Percentiles rank a stretch among this genome's conserved stretches.
phyloP scores from a whole-genome alignment of 129 eudicot species.

The Helianthus annuus region DNA sequence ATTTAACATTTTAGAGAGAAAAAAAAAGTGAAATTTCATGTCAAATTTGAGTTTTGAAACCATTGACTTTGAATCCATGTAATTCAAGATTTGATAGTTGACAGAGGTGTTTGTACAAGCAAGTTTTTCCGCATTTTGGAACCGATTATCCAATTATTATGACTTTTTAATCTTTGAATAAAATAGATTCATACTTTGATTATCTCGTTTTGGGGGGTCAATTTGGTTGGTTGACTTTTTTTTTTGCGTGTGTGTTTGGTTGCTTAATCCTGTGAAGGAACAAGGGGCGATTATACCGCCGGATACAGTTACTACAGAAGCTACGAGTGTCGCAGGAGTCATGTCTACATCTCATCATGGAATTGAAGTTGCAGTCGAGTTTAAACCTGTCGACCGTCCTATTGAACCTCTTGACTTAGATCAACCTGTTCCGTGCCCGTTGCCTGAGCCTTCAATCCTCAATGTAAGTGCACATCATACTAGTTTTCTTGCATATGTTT shows the following conservation, averaged over 20 bases:
- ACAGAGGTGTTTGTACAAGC: not conserved
- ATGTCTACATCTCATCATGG: conserved; percentile 62
- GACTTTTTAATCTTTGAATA: not conserved
- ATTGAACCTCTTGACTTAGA: conserved; percentile 79
- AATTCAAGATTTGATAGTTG: not conserved
- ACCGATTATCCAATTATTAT: not conserved
- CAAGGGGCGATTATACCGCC: conserved; percentile 49
- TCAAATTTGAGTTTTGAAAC: conserved; percentile 6
- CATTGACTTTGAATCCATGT: not conserved
- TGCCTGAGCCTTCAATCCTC: conserved; percentile 93
- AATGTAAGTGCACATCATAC: conserved; percentile 54
- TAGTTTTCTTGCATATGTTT: not conserved
- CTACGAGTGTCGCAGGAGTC: conserved; percentile 31
- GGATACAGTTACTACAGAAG: conserved; percentile 39
- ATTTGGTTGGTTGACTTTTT: not conserved
- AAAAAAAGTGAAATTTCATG: not conserved
- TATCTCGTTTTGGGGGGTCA: not conserved
- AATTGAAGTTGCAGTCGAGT: conserved; percentile 79
- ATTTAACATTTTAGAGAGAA: not conserved
- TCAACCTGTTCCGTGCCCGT: conserved; percentile 87
- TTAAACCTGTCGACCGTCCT: conserved; percentile 87
- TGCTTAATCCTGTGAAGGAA: conserved; percentile 46
- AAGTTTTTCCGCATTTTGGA: not conserved
- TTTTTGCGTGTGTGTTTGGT: conserved; percentile 3
- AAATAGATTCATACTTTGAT: not conserved